A percentile compares a stretch with the other conserved stretches of the same genome.
Evolutionary conservation across 2,329 filamentous ascomycete species (phyloP).

Genomic region (Leptoxyphium fumago): DNA sequence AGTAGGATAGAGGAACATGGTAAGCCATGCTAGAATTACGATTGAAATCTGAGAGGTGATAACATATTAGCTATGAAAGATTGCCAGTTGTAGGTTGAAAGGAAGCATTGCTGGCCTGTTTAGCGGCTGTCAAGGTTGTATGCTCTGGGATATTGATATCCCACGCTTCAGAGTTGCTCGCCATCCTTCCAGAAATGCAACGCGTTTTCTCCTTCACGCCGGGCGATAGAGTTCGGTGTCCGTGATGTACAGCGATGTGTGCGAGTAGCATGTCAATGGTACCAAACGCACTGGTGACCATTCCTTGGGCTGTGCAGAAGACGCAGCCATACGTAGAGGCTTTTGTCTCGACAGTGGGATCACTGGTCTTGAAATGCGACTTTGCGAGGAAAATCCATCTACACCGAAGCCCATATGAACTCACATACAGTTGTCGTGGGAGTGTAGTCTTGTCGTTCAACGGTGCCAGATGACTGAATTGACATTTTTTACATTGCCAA

Average conservation of each 20-base stretch:
- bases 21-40: too few species aligned
- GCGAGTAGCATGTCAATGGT: not conserved
- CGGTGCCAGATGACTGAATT: constrained; percentile 3
- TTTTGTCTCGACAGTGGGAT: not conserved
- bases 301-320: constrained; percentile 6
- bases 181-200: not conserved
- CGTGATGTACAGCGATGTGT: not conserved
- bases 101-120: too few species aligned
- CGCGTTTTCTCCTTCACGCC: not conserved
- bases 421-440: constrained; percentile 3
- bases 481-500: constrained; percentile 6
- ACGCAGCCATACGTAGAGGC: constrained; percentile 7
- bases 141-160: not conserved
- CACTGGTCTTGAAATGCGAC: constrained; percentile 2
- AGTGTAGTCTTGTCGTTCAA: not conserved
- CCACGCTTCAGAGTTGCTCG: not conserved
- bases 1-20: too few species aligned
- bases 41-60: too few species aligned
- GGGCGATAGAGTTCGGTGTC: not conserved
- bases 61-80: too few species aligned
- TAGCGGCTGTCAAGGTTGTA: not conserved
- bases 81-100: too few species aligned
- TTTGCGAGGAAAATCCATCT: constrained; percentile 8
- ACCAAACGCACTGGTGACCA: not conserved
- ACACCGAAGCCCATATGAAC: constrained; percentile 4